Evolutionary conservation across 768 basidiomycete genomes (phyloP).

Genomic region (Pisolithus sp.): DNA sequence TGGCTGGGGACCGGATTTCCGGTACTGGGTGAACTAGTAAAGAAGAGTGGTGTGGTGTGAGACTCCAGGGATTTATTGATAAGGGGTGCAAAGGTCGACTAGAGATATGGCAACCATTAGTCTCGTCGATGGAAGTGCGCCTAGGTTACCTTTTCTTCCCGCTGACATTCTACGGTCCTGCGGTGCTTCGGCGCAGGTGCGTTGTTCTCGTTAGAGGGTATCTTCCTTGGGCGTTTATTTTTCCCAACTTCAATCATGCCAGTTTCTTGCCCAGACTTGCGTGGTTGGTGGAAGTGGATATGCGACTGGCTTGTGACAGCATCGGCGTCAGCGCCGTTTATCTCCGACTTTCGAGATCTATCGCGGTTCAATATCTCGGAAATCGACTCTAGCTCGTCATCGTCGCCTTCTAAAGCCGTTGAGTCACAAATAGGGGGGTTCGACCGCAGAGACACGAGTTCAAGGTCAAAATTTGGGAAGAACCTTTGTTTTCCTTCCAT

Average conservation of each 20-base stretch:
- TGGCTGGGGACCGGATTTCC: constrained; percentile 1
- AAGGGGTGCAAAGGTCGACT: neutral
- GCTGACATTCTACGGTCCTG: neutral
- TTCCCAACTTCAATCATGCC: neutral
- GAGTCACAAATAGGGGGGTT: constrained; percentile 13
- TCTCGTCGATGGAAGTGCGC: neutral
- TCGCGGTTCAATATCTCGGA: constrained; percentile 29
- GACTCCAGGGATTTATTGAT: neutral
- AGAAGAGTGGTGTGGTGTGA: constrained; percentile 14
- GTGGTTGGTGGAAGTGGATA: constrained; percentile 10
- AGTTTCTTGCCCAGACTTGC: too few species aligned
- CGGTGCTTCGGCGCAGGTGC: constrained; percentile 15
- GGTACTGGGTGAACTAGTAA: constrained; percentile 9
- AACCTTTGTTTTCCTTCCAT: constrained; percentile 8
- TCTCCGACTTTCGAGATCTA: constrained; percentile 24
- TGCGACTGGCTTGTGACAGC: constrained; percentile 36
- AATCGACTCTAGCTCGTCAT: constrained; percentile 29
- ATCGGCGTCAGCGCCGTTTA: constrained; percentile 37
- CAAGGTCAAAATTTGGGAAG: constrained; percentile 43
- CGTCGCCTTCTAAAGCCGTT: constrained; percentile 25
- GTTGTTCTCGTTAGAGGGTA: neutral
- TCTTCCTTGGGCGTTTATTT: neutral
- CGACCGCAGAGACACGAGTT: constrained; percentile 33
- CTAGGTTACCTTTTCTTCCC: constrained; percentile 1
- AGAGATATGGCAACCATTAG: constrained; percentile 8